Evolutionary conservation across 345 rosid genomes (phyloP), one percentile per base, ranked within the genome.

Genomic region (Pugionium cornutum): DNA sequence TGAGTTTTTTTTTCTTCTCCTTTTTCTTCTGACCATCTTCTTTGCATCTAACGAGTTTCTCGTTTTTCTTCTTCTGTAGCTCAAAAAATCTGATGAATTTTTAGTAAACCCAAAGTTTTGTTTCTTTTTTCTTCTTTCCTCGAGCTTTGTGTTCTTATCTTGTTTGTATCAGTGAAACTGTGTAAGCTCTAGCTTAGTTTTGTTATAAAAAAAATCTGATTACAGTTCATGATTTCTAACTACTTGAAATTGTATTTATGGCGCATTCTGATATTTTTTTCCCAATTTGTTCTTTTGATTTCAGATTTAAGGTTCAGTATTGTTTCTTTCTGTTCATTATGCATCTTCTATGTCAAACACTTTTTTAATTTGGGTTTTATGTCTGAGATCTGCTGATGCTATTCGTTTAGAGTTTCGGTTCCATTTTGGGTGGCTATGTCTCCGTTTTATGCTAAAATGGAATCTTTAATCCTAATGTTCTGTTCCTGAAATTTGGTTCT

Each of bases 121-220:
- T 31, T 60, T 43, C 18, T 41, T 52, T 48, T 32, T 31, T 7
- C 11, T 28, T 2, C 2, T 64, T 32, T 8, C 45, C 52, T 49
- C 10, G 6, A 61, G 35, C 68, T 74, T 3, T 67, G 35, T 74
- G 60, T 74, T 74, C 36, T 62, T 55, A 60, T 67, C 77, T 61
- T 55, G 59, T 63, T 61, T 64, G 10, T 46, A 9, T 39, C 6
- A 45, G 4, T 18, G 18, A 18, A 18, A 18, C 42, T 4, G 9
- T 53, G 68, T 46, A 53, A 53, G 63, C 63, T 31, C 29, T 54
- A 6, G 4, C n/a, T 32, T 50, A 6, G 32, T 9, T 7, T 40
- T 68, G 25, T 40, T 39, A 29, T 25, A 46, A 46, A 37, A 37
- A 1, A 6, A 7, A 11, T 48, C 53, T 51, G 25, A 52, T 34